Evolutionary conservation across 768 basidiomycete genomes (phyloP).

Genomic region (Sarcomyxa edulis): DNA sequence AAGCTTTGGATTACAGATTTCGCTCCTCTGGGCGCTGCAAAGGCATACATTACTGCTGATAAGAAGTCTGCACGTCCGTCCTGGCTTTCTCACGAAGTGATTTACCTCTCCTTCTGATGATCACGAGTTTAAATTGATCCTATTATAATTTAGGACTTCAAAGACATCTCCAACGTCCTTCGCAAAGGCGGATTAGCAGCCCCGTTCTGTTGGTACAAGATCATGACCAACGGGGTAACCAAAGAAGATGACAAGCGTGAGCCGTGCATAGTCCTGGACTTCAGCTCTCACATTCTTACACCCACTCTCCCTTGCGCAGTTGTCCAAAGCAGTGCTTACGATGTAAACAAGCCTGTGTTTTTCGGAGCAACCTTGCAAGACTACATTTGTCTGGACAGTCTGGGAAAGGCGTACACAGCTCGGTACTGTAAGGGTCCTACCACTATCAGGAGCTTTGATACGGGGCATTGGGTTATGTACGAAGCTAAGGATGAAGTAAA

Average conservation of each 20-base stretch:
- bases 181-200: slow-evolving; percentile 21
- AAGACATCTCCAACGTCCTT: slow-evolving; percentile 12
- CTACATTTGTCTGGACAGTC: slow-evolving; percentile 16
- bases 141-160: no score
- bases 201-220: slow-evolving; percentile 30
- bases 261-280: no score
- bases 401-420: slow-evolving; percentile 7
- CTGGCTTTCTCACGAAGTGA: slow-evolving; percentile 28
- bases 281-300: no score
- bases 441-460: slow-evolving; percentile 29
- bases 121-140: no score
- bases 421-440: slow-evolving; percentile 19
- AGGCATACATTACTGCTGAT: slow-evolving; percentile 26
- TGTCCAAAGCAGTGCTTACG: slow-evolving; percentile 19
- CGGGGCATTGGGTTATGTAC: slow-evolving; percentile 36
- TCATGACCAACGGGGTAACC: slow-evolving; percentile 17
- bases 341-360: slow-evolving; percentile 28
- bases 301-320: no score
- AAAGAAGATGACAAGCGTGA: slow-evolving; percentile 27
- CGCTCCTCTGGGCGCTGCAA: slow-evolving; percentile 29
- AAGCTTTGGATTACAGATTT: slow-evolving; percentile 30
- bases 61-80: slow-evolving; percentile 18
- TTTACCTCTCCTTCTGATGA: no score
- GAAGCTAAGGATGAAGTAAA: slow-evolving; percentile 28
- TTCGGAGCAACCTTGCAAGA: slow-evolving; percentile 27